Evolutionary conservation across 192 early-diverging fungal genomes (phyloP).

Genomic region (Coemansia sp.): DNA sequence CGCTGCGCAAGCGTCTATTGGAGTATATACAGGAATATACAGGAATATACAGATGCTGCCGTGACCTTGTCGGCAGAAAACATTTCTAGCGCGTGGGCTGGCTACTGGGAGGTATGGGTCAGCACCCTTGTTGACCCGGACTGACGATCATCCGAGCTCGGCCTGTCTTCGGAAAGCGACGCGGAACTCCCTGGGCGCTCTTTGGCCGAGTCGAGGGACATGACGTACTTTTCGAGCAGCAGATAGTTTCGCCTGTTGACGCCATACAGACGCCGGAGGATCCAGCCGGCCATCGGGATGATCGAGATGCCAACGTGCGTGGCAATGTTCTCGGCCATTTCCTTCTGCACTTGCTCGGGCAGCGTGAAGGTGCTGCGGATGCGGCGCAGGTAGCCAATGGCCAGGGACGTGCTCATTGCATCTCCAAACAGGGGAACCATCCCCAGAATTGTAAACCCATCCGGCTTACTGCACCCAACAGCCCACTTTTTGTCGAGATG

Average conservation of each 20-base stretch:
- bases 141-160: too few species aligned
- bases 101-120: too few species aligned
- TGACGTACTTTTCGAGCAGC: constrained; percentile 21
- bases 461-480: constrained; percentile 17
- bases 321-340: constrained; percentile 20
- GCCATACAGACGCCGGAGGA: constrained; percentile 16
- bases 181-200: too few species aligned
- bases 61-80: too few species aligned
- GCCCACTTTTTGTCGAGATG: constrained; percentile 36
- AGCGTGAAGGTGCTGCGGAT: constrained; percentile 16
- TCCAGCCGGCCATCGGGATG: constrained; percentile 30
- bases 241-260: constrained; percentile 39
- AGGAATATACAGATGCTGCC: too few species aligned
- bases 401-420: constrained; percentile 18
- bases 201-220: constrained; percentile 5
- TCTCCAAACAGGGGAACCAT: constrained; percentile 28
- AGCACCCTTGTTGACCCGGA: too few species aligned
- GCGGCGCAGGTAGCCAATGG: constrained; percentile 15
- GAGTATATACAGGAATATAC: too few species aligned
- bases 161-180: too few species aligned
- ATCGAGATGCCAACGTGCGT: constrained; percentile 16
- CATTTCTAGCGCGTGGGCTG: too few species aligned
- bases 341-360: constrained; percentile 5
- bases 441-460: constrained; percentile 20
- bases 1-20: too few species aligned